A percentile compares a stretch with the other conserved stretches of the same genome.
phyloP scores from a whole-genome alignment of 2,329 filamentous ascomycete genomes.

The Microcyclospora tardicrescens region DNA sequence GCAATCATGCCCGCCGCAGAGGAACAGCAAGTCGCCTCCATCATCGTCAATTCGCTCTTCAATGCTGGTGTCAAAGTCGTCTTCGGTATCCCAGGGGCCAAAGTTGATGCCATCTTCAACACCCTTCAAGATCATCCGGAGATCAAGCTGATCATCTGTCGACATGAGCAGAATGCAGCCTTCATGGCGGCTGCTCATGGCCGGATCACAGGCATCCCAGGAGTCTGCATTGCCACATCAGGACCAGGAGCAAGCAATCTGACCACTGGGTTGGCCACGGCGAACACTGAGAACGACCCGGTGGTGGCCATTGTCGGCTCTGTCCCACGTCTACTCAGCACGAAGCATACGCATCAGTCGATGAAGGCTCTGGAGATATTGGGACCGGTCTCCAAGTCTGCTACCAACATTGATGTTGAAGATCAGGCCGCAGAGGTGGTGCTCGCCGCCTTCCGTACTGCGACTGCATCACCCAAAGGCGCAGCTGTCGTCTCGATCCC shows the following conservation, averaged over 20 bases:
- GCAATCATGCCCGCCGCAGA: conserved; percentile 1
- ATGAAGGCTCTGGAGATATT: conserved; percentile 34
- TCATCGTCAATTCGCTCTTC: conserved; percentile 23
- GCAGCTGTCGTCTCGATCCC: conserved; percentile 33
- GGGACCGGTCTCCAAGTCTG: conserved; percentile 31
- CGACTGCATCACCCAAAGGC: conserved; percentile 30
- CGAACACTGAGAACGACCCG: conserved; percentile 36
- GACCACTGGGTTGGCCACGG: conserved; percentile 34
- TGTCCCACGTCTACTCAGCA: conserved; percentile 31
- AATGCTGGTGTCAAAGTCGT: conserved; percentile 34
- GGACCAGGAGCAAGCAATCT: conserved; percentile 37
- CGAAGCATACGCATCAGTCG: conserved; percentile 36
- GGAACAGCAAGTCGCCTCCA: conserved; percentile 19
- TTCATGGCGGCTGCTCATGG: conserved; percentile 38
- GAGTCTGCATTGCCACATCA: conserved; percentile 36
- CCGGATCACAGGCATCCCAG: conserved; percentile 33
- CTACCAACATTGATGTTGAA: conserved; percentile 31
- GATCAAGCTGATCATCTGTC: conserved; percentile 35
- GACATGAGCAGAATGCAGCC: conserved; percentile 39
- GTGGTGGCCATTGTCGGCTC: conserved; percentile 38
- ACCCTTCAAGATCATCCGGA: conserved; percentile 34
- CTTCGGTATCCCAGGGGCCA: conserved; percentile 36
- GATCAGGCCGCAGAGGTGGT: conserved; percentile 37
- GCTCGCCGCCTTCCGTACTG: conserved; percentile 33
- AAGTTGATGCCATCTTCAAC: conserved; percentile 38